Evolutionary conservation across 208 protist genomes (phyloP), one percentile per base, ranked within the genome.

Genomic region (Leishmania amazonensis): DNA sequence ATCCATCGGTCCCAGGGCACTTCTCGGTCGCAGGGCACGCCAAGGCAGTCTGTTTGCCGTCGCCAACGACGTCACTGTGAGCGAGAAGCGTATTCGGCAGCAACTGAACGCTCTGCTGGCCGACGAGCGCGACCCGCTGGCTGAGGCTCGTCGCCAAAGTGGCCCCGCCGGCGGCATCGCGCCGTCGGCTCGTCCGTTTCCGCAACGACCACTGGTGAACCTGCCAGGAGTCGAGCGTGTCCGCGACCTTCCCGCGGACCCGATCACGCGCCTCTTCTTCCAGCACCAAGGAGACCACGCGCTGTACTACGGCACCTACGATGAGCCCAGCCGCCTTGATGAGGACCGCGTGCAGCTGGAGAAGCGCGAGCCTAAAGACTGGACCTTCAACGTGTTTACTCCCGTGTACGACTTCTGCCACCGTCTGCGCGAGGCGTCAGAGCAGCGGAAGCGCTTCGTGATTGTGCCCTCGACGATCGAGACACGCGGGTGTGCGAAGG

Each of bases 261-360:
- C 95, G 13, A 95, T 98, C 85, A 98, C 95, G 5, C 90, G 95
- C 4, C 89, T 98, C 72, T 98, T 98, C 89, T 98, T 98, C 80
- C 95, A 98, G 85, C 94, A 96, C 87, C 94, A 97, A 83, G 95
- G 95, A 35, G 94, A 98, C 54, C 90, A 97, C 83, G 95, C 95
- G 83, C 87, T 98, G 24, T 97, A 98, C 88, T 96, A 98, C 85
- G 93, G 94, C 83, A 96, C 85, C 68, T 98, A 96, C 81, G 95
- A 96, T 60, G 45, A 64, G n/a, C 93, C 94, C 38, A 95, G 91
- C 70, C 67, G 51, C 19, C 90, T 90, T 78, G 95, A 98, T 73
- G 80, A 88, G 68, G 95, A 98, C 76, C 93, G 95, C 58, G 81
- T 97, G 31, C 92, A 96, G 85, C 88, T 98, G 31, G 95, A 94